phyloP scores from a whole-genome alignment of 2,329 filamentous ascomycete genomes.

The Exophiala phaeomuriformis region DNA sequence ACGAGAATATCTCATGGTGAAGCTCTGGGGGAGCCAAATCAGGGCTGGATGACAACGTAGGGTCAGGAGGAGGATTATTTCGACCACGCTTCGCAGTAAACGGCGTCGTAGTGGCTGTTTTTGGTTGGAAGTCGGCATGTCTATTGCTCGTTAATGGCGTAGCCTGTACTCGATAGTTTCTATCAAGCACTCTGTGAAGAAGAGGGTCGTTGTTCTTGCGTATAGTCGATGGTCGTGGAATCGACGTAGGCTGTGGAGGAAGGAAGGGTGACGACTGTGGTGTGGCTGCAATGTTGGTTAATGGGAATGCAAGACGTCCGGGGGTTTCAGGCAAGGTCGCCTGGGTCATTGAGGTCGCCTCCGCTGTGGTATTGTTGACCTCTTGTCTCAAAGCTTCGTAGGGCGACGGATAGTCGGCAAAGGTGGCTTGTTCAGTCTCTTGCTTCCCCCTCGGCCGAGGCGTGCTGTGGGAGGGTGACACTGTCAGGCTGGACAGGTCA shows the following conservation, averaged over 20 bases:
- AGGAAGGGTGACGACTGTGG: constrained; percentile 53
- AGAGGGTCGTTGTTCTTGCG: constrained; percentile 57
- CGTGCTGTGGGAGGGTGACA: constrained; percentile 43
- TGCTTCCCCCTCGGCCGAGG: constrained; percentile 34
- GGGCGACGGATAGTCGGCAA: constrained; percentile 64
- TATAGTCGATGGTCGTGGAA: constrained; percentile 36
- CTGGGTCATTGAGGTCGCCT: constrained; percentile 32
- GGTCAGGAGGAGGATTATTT: constrained; percentile 4
- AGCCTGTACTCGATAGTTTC: constrained; percentile 87
- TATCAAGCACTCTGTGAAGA: constrained; percentile 86
- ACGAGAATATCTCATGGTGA: constrained; percentile 77
- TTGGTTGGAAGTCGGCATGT: constrained; percentile 17
- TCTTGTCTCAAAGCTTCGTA: constrained; percentile 68
- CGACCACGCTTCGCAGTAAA: constrained; percentile 30
- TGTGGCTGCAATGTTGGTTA: constrained; percentile 53
- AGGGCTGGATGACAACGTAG: constrained; percentile 58
- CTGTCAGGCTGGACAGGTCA: constrained; percentile 38
- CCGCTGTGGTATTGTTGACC: constrained; percentile 43
- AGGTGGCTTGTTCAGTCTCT: constrained; percentile 33
- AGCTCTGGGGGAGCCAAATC: constrained; percentile 69
- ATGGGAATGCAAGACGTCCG: constrained; percentile 13
- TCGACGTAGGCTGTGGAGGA: constrained; percentile 39
- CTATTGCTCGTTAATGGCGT: constrained; percentile 57
- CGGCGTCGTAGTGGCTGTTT: constrained; percentile 21
- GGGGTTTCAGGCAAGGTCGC: constrained; percentile 27